Conservation (phyloP, 2,329 filamentous ascomycete species). For the Xylaria arbuscula region DNA sequence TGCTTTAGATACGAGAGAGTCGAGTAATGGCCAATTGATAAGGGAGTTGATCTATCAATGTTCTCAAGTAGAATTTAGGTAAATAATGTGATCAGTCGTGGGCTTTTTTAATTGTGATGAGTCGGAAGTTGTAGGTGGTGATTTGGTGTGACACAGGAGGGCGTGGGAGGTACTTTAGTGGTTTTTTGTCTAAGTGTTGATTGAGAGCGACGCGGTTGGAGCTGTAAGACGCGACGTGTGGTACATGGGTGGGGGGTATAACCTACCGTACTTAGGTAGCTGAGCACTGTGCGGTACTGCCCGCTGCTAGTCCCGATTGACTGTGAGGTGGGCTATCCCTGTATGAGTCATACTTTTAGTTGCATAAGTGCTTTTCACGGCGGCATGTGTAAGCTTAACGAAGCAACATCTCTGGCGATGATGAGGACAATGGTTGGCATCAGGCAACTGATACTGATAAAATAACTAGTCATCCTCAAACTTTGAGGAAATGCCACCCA, state of each 20-base stretch:
- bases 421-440: too few relatives aligned
- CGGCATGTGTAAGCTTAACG: too few relatives aligned
- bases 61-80: slow-evolving; percentile 33
- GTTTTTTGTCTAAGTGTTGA: slow-evolving; percentile 39
- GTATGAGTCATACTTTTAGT: background rate
- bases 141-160: slow-evolving; percentile 19
- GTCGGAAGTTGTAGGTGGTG: slow-evolving; percentile 22
- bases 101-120: slow-evolving; percentile 8
- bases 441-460: too few relatives aligned
- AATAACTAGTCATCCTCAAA: too few relatives aligned
- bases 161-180: slow-evolving; percentile 31
- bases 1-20: background rate
- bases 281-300: slow-evolving; percentile 35
- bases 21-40: slow-evolving; percentile 28
- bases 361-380: too few relatives aligned
- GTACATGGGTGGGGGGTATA: slow-evolving; percentile 4
- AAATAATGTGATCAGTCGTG: slow-evolving; percentile 23
- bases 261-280: background rate
- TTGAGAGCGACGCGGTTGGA: slow-evolving; percentile 39
- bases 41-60: slow-evolving; percentile 34
- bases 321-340: background rate
- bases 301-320: slow-evolving; percentile 2
- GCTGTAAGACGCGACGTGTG: slow-evolving; percentile 39
- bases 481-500: too few relatives aligned
- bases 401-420: background rate